These are phyloP conservation scores for Fusarium marasasianum DNA, from an alignment of 2,329 filamentous ascomycete species.

Conservation along the genomic window DNA sequence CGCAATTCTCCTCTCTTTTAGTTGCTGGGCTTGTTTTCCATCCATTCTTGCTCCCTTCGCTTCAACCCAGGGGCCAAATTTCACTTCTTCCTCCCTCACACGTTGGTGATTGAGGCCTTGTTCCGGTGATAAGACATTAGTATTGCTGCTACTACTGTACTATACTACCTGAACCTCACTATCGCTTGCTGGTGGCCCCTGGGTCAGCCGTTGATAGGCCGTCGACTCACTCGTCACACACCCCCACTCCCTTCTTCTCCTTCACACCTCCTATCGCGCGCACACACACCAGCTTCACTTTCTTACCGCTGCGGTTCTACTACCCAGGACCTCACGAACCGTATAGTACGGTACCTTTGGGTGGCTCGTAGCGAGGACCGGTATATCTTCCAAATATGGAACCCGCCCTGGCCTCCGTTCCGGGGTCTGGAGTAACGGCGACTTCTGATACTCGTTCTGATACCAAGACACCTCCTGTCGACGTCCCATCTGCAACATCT, in stretches of 20 bases:
- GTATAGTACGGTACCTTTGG: constrained; percentile 23
- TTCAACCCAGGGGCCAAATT: constrained; percentile 25
- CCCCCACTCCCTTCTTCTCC: constrained; percentile 21
- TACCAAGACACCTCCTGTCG: constrained; percentile 35
- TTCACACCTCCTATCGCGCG: constrained; percentile 13
- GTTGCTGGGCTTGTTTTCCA: constrained; percentile 11
- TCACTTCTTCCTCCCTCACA: constrained; percentile 18
- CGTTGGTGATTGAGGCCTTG: constrained; percentile 23
- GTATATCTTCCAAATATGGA: constrained; percentile 42
- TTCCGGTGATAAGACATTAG: constrained; percentile 34
- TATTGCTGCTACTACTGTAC: constrained; percentile 5
- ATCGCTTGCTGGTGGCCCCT: constrained; percentile 20
- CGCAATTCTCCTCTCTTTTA: constrained; percentile 25
- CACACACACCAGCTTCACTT: constrained; percentile 27
- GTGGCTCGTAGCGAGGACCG: constrained; percentile 28
- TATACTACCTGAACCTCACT: constrained; percentile 5
- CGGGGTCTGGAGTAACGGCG: constrained; percentile 34
- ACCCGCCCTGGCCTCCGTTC: constrained; percentile 34
- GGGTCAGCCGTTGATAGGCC: constrained; percentile 11
- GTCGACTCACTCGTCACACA: constrained; percentile 15
- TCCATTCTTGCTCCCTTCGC: constrained; percentile 28
- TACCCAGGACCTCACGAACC: constrained; percentile 24
- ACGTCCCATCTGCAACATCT: constrained; percentile 24
- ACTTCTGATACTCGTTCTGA: constrained; percentile 41
- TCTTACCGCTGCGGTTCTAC: constrained; percentile 19